A percentile compares a stretch with the other conserved stretches of the same genome.
phyloP scores from a whole-genome alignment of 805 yeast species.

The Lipomyces lipofer region DNA sequence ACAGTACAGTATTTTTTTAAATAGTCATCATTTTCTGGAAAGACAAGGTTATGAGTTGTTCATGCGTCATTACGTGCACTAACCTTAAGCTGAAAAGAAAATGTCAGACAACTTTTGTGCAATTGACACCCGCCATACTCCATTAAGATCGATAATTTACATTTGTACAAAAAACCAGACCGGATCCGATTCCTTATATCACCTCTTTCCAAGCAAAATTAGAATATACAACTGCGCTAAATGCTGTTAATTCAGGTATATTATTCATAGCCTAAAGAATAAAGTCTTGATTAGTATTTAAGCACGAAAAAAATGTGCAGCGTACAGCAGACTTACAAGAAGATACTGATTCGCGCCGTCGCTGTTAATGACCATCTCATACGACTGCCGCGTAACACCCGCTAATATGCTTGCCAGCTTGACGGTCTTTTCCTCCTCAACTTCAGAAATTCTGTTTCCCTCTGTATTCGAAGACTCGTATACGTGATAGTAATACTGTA shows the following conservation, averaged over 20 bases:
- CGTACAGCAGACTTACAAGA: constrained; percentile 31
- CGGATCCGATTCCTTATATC: no score
- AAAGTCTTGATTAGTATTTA: constrained; percentile 1
- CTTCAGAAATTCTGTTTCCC: constrained; percentile 36
- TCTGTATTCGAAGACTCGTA: constrained; percentile 6
- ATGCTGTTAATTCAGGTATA: constrained; percentile 71
- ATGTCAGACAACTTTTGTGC: no score
- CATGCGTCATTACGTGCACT: no score
- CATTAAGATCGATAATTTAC: no score
- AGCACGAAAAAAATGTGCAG: not conserved
- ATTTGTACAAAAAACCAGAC: no score
- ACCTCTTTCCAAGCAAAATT: no score
- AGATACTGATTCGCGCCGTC: constrained; percentile 50
- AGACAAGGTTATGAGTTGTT: no score
- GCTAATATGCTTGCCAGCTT: constrained; percentile 74
- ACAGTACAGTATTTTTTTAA: no score
- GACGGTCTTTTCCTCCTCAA: constrained; percentile 41
- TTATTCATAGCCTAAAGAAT: constrained; percentile 45
- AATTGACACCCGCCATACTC: no score
- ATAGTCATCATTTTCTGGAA: no score
- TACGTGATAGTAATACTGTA: constrained; percentile 6
- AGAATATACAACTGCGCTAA: constrained; percentile 88
- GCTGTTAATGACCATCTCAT: constrained; percentile 47
- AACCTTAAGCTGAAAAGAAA: no score
- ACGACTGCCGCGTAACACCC: constrained; percentile 64